Evolutionary conservation across 1,284 basidiomycete genomes (phyloP).

Genomic region (Trametes pubescens): DNA sequence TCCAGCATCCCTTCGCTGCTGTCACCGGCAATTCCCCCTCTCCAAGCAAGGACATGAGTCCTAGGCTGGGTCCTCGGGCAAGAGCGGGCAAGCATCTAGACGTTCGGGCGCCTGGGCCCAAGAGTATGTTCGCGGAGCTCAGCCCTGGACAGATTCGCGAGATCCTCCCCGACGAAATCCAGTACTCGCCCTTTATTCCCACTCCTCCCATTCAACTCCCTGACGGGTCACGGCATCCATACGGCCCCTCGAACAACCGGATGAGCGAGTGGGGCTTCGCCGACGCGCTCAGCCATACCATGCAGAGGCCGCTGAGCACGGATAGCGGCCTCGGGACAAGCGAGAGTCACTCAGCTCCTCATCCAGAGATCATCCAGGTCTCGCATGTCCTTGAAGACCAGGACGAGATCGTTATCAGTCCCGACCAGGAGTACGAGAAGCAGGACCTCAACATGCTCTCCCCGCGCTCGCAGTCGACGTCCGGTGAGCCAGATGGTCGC

Average conservation of each 20-base stretch:
- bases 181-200: constrained; percentile 58
- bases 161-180: constrained; percentile 57
- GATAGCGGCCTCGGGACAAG: constrained; percentile 59
- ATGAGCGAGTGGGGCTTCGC: constrained; percentile 45
- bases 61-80: neutral
- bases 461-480: constrained; percentile 8
- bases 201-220: constrained; percentile 29
- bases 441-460: constrained; percentile 17
- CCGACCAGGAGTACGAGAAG: constrained; percentile 12
- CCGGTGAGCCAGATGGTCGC: neutral
- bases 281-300: constrained; percentile 43
- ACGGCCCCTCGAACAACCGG: constrained; percentile 36
- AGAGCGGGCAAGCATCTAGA: constrained; percentile 32
- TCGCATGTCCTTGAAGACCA: constrained; percentile 22
- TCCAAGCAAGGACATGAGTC: constrained; percentile 8
- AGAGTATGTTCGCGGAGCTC: constrained; percentile 64
- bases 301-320: constrained; percentile 43
- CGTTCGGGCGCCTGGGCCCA: constrained; percentile 45
- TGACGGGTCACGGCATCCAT: constrained; percentile 37
- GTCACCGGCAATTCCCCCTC: constrained; percentile 14
- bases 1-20: constrained; percentile 46
- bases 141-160: constrained; percentile 57
- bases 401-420: constrained; percentile 27
- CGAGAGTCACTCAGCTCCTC: constrained; percentile 44
- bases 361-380: constrained; percentile 18